Conservation (phyloP, 768 basidiomycete genomes). For the Ramaria rubella region DNA sequence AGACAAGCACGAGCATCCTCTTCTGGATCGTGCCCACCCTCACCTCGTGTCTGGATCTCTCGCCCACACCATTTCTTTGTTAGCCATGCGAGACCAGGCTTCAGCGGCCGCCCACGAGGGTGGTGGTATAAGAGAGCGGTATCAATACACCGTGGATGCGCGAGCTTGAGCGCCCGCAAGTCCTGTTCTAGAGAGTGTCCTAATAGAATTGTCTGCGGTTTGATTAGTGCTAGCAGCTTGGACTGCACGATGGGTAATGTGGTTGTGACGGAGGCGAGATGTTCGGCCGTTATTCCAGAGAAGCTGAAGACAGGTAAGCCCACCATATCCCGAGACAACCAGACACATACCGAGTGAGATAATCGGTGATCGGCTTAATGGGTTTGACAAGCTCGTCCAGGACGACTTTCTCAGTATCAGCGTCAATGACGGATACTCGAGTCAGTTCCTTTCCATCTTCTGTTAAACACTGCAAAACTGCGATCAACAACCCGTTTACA, state of each 20-base stretch:
- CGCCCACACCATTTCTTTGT: slow-evolving; percentile 88
- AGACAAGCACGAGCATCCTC: slow-evolving; percentile 89
- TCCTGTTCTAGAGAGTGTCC: slow-evolving; percentile 97
- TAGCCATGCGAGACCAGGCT: slow-evolving; percentile 95
- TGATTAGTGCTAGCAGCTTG: slow-evolving; percentile 56
- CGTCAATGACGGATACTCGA: slow-evolving; percentile 79
- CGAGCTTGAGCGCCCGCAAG: slow-evolving; percentile 78
- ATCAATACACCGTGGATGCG: slow-evolving; percentile 85
- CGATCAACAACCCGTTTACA: not conserved
- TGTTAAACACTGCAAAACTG: slow-evolving; percentile 62
- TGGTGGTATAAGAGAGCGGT: slow-evolving; percentile 89
- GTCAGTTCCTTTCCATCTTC: slow-evolving; percentile 88
- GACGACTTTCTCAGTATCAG: slow-evolving; percentile 57
- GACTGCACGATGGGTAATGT: slow-evolving; percentile 75
- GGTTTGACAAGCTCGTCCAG: slow-evolving; percentile 92
- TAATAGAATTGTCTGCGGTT: slow-evolving; percentile 69
- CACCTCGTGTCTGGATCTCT: slow-evolving; percentile 81
- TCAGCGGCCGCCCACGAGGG: slow-evolving; percentile 87
- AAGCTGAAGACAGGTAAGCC: slow-evolving; percentile 43
- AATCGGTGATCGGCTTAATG: slow-evolving; percentile 75
- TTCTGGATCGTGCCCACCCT: slow-evolving; percentile 88
- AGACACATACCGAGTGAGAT: slow-evolving; percentile 71
- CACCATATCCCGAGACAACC: not conserved
- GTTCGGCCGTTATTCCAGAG: slow-evolving; percentile 86
- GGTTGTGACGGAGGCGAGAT: slow-evolving; percentile 63